Percentiles rank a stretch among this genome's conserved stretches.
phyloP scores from a whole-genome alignment of 108 stramenopile genomes.

The Nannochloropsis granulata region DNA sequence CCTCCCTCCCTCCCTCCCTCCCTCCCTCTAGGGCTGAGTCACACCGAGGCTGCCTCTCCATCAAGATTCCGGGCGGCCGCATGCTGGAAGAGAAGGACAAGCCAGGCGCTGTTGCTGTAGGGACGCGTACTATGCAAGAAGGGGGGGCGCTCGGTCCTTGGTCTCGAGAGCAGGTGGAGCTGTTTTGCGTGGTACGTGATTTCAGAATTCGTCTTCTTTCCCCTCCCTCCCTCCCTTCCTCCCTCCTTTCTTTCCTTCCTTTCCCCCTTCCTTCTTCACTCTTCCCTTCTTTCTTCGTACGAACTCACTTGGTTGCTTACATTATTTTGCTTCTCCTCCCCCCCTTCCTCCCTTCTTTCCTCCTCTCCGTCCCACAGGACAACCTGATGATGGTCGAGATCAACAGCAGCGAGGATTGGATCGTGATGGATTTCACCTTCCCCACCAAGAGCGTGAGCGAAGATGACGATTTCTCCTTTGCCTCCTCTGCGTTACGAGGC shows the following conservation, averaged over 20 bases:
- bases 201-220: too few relatives aligned
- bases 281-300: background rate
- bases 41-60: constrained; percentile 66
- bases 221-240: background rate
- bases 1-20: background rate
- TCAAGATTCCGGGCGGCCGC: constrained; percentile 78
- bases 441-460: constrained; percentile 55
- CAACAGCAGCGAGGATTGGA: constrained; percentile 76
- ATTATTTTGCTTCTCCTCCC: too few relatives aligned
- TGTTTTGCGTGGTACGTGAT: constrained; percentile 61
- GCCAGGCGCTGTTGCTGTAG: constrained; percentile 54
- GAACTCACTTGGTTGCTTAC: background rate
- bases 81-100: constrained; percentile 57
- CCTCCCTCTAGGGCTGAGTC: background rate
- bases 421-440: constrained; percentile 81
- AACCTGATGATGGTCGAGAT: constrained; percentile 93
- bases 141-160: constrained; percentile 84
- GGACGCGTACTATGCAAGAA: constrained; percentile 93
- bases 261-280: background rate
- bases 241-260: background rate
- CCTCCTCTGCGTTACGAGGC: background rate
- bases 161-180: constrained; percentile 90
- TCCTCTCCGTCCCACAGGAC: constrained; percentile 33
- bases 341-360: background rate
- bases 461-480: background rate